Conservation (phyloP, 495 filamentous ascomycete species). For the Talaromyces stipitatus region DNA sequence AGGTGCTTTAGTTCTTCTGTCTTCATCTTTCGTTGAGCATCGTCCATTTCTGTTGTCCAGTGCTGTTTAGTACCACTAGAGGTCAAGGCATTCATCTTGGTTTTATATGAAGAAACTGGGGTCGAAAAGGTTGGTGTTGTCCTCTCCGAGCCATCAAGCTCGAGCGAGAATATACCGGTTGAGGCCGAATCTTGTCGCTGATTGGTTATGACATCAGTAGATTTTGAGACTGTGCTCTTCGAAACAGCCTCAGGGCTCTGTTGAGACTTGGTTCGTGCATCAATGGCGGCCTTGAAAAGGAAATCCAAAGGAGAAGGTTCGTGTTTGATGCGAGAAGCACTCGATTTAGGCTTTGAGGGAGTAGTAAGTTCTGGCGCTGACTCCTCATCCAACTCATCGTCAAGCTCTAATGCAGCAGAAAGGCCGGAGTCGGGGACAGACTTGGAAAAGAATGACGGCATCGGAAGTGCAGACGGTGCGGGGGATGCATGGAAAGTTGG, state of each 20-base stretch:
- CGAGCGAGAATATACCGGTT: conserved; percentile 55
- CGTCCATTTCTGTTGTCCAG: conserved; percentile 16
- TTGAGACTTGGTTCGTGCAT: conserved; percentile 43
- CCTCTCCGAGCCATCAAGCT: conserved; percentile 49
- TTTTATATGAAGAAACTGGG: conserved; percentile 60
- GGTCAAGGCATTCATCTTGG: conserved; percentile 53
- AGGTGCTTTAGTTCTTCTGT: conserved; percentile 40
- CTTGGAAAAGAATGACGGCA: conserved; percentile 86
- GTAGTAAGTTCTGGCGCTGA: conserved; percentile 24
- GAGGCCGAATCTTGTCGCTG: conserved; percentile 29
- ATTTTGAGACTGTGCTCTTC: conserved; percentile 23
- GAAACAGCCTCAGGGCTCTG: conserved; percentile 36
- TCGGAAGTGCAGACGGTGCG: conserved; percentile 83
- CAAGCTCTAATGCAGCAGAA: conserved; percentile 27
- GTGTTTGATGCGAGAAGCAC: conserved; percentile 12
- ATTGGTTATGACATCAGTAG: conserved; percentile 25
- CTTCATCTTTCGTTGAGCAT: conserved; percentile 36
- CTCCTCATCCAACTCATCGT: conserved; percentile 27
- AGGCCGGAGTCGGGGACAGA: conserved; percentile 55
- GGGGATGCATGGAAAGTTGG: conserved; percentile 95
- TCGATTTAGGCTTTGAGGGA: conserved; percentile 32
- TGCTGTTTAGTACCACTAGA: conserved; percentile 20
- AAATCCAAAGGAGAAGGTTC: conserved; percentile 78
- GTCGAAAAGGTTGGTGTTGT: conserved; percentile 50
- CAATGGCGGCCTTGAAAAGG: conserved; percentile 78